These are phyloP conservation scores for Ceratobasidium sp. DNA, from an alignment of 1,284 basidiomycete genomes.

Conservation along the genomic window DNA sequence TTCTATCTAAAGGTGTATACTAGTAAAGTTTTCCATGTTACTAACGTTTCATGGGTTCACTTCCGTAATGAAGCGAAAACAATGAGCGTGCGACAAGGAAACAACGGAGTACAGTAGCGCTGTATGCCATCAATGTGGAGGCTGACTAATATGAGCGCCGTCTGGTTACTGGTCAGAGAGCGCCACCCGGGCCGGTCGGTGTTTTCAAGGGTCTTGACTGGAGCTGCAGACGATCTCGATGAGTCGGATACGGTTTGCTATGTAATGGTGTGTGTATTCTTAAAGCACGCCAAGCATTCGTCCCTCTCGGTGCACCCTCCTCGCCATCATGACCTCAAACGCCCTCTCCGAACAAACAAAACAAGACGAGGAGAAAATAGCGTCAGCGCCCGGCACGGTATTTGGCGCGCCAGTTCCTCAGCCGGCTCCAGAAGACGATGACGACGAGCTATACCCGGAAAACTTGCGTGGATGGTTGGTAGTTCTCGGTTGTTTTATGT, in stretches of 20 bases:
- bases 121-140: too few species aligned
- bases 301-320: not conserved
- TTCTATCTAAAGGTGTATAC: too few species aligned
- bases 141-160: too few species aligned
- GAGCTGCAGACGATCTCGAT: not conserved
- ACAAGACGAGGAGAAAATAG: slow-evolving; percentile 15
- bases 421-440: not conserved
- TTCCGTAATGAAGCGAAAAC: too few species aligned
- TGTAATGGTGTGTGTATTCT: slow-evolving; percentile 2
- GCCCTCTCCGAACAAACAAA: not conserved
- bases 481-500: slow-evolving; percentile 50
- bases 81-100: too few species aligned
- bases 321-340: not conserved
- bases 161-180: too few species aligned
- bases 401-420: not conserved
- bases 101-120: too few species aligned
- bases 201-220: not conserved
- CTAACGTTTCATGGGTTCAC: too few species aligned
- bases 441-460: slow-evolving; percentile 49
- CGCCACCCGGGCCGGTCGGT: not conserved
- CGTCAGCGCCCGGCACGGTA: not conserved
- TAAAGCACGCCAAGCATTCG: not conserved
- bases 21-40: too few species aligned
- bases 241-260: not conserved
- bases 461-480: slow-evolving; percentile 51